A percentile compares a stretch with the other conserved stretches of the same genome.
Conservation (phyloP, 2,329 filamentous ascomycete genomes). For the Lomentospora prolificans region DNA sequence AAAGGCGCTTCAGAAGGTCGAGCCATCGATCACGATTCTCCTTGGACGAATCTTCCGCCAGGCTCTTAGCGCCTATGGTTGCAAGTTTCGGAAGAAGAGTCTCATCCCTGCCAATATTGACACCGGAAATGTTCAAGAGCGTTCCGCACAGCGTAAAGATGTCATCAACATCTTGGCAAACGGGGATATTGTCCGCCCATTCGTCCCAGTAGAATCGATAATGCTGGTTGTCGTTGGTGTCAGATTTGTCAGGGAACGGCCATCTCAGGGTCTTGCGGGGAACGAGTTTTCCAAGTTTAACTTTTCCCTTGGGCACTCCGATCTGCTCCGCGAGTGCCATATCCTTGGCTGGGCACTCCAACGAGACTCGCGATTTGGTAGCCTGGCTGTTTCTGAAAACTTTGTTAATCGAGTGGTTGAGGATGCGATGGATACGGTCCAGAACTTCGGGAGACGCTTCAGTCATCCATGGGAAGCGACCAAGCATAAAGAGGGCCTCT, state of each 20-base stretch:
- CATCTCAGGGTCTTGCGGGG: constrained; percentile 66
- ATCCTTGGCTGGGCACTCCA: constrained; percentile 33
- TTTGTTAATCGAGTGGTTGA: constrained; percentile 72
- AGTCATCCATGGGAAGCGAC: constrained; percentile 84
- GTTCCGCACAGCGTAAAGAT: constrained; percentile 79
- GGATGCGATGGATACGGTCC: constrained; percentile 71
- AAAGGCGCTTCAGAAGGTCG: constrained; percentile 68
- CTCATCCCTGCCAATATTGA: constrained; percentile 80
- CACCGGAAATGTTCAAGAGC: constrained; percentile 74
- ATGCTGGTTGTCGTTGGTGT: constrained; percentile 64
- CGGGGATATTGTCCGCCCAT: constrained; percentile 85
- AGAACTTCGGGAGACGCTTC: constrained; percentile 76
- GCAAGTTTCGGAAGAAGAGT: constrained; percentile 70
- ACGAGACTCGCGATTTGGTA: constrained; percentile 14
- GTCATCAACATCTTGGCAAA: constrained; percentile 86
- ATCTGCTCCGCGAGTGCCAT: constrained; percentile 50
- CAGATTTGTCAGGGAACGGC: constrained; percentile 71
- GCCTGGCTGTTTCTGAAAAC: constrained; percentile 46
- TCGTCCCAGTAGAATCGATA: constrained; percentile 98
- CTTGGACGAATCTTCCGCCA: constrained; percentile 59
- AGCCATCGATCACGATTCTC: constrained; percentile 72
- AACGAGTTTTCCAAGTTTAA: constrained; percentile 49
- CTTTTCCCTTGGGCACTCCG: constrained; percentile 57
- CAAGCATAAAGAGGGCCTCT: constrained; percentile 84
- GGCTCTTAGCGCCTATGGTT: constrained; percentile 71